Evolutionary conservation across 352 stramenopile species (phyloP).

Genomic region (Halophytophthora polymorphica): DNA sequence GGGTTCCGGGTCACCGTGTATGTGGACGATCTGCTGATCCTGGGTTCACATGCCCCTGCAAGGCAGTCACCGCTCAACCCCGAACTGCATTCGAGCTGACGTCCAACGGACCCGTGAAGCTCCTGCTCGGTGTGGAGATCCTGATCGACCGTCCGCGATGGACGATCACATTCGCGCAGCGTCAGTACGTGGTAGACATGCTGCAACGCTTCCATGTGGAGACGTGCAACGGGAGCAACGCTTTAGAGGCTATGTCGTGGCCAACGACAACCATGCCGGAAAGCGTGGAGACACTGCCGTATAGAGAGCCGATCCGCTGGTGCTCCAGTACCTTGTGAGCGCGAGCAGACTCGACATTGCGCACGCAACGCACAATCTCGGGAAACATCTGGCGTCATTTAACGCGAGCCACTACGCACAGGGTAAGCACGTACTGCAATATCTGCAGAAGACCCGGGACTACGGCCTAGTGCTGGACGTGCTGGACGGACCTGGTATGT

Average conservation of each 20-base stretch:
- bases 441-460: slow-evolving; percentile 3
- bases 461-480: slow-evolving; percentile 7
- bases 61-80: background rate
- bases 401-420: background rate
- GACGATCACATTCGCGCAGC: background rate
- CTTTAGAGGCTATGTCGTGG: slow-evolving; percentile 1
- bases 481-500: background rate
- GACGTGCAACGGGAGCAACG: background rate
- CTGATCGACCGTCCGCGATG: background rate
- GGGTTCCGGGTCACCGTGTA: slow-evolving; percentile 9
- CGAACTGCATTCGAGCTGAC: slow-evolving; percentile 10
- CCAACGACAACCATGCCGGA: too few relatives aligned
- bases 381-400: slow-evolving; percentile 4
- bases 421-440: slow-evolving; percentile 2
- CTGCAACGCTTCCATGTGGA: slow-evolving; percentile 12
- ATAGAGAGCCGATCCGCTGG: slow-evolving; percentile 12
- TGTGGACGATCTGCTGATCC: slow-evolving; percentile 13
- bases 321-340: slow-evolving; percentile 6
- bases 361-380: slow-evolving; percentile 5
- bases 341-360: slow-evolving; percentile 7
- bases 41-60: background rate
- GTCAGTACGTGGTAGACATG: slow-evolving; percentile 1
- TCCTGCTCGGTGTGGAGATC: slow-evolving; percentile 11
- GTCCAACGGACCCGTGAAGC: slow-evolving; percentile 8
- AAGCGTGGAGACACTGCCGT: too few relatives aligned